These are phyloP conservation scores for Leptosphaerulina australis DNA, from an alignment of 2,329 filamentous ascomycete species.

Conservation along the genomic window DNA sequence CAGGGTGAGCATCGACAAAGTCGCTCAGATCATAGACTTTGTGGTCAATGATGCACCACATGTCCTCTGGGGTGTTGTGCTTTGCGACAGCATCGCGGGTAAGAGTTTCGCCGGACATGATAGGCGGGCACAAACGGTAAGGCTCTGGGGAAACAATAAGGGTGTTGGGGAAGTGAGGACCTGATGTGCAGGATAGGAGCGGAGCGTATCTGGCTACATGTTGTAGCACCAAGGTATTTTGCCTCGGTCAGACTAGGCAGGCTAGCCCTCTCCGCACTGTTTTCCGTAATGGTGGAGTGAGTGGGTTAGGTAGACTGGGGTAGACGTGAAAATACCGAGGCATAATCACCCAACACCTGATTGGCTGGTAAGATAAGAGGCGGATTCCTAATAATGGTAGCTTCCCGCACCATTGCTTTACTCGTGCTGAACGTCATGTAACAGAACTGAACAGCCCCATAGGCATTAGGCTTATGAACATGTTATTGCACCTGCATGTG, in stretches of 20 bases:
- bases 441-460: not conserved
- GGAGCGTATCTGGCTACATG: constrained; percentile 15
- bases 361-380: not conserved
- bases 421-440: not conserved
- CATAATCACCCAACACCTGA: constrained; percentile 8
- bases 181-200: not conserved
- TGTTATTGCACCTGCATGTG: not conserved
- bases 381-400: not conserved
- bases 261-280: constrained; percentile 27
- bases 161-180: not conserved
- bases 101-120: constrained; percentile 46
- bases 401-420: constrained; percentile 7
- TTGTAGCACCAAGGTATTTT: constrained; percentile 13
- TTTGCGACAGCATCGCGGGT: constrained; percentile 69
- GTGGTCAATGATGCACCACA: constrained; percentile 86
- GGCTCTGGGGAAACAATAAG: not conserved
- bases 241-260: constrained; percentile 25
- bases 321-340: constrained; percentile 27
- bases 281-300: constrained; percentile 22
- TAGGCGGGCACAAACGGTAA: constrained; percentile 8
- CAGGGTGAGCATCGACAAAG: constrained; percentile 84
- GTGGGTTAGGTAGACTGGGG: constrained; percentile 22
- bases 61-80: constrained; percentile 75
- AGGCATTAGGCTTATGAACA: not conserved
- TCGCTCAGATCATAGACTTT: constrained; percentile 86